Conservation (phyloP, 306 rosid genomes). For the Acacia acuminata region DNA sequence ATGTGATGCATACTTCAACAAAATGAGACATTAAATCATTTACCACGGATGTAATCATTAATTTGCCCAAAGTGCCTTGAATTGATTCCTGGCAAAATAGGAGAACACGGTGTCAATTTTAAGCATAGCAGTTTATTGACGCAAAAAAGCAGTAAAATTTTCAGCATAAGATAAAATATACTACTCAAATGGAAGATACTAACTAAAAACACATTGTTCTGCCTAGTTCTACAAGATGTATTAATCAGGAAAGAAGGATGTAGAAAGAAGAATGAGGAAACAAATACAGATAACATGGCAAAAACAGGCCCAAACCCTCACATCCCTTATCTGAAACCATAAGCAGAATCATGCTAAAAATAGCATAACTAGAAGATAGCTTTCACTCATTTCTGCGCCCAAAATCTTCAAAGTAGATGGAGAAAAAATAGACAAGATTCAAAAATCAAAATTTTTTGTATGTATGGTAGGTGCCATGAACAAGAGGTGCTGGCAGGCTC, state of each 20-base stretch:
- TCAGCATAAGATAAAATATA: neutral
- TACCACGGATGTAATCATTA: constrained; percentile 80
- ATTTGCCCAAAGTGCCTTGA: constrained; percentile 52
- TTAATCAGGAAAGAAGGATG: neutral
- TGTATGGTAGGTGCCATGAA: neutral
- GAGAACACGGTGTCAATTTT: constrained; percentile 19
- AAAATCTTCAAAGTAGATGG: neutral
- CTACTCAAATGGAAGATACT: constrained; percentile 8
- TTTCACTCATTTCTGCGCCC: neutral
- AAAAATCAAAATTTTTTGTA: neutral
- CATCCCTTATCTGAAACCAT: neutral
- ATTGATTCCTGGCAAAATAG: constrained; percentile 61
- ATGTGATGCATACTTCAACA: constrained; percentile 14
- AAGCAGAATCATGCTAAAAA: neutral
- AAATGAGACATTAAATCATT: constrained; percentile 30
- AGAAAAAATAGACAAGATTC: neutral
- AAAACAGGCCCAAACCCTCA: neutral
- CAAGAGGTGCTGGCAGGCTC: neutral
- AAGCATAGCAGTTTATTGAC: constrained; percentile 13
- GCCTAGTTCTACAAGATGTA: neutral
- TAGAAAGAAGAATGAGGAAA: neutral
- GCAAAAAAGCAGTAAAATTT: constrained; percentile 3
- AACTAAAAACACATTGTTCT: neutral
- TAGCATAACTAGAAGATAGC: neutral
- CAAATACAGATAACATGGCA: neutral